Percentiles rank a stretch among this genome's conserved stretches.
phyloP scores from a whole-genome alignment of 1,139 yeast genomes.

The Diutina pseudorugosa region DNA sequence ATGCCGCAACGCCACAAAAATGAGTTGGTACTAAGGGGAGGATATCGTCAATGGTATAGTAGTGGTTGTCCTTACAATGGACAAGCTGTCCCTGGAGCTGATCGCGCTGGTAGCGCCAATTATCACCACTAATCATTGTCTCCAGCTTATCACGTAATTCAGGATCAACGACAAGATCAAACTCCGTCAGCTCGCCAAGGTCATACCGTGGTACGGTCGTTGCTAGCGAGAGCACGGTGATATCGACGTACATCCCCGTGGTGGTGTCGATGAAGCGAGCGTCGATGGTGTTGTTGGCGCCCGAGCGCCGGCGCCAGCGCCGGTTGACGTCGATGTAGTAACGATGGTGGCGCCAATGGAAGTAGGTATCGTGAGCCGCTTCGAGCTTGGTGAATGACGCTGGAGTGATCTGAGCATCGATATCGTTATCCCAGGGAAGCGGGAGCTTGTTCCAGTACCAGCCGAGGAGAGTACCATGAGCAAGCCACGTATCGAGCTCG shows the following conservation, averaged over 20 bases:
- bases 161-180: conserved; percentile 26
- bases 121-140: conserved; percentile 6
- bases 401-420: conserved; percentile 44
- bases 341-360: conserved; percentile 33
- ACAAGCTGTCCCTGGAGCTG: conserved; percentile 15
- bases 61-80: conserved; percentile 46
- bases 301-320: conserved; percentile 22
- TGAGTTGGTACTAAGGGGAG: conserved; percentile 30
- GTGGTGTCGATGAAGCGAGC: conserved; percentile 46
- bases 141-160: background rate
- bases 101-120: conserved; percentile 15
- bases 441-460: conserved; percentile 51
- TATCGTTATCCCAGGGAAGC: conserved; percentile 53
- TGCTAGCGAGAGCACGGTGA: conserved; percentile 35
- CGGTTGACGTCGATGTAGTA: conserved; percentile 44
- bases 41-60: conserved; percentile 29
- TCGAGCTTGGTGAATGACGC: conserved; percentile 7
- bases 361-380: conserved; percentile 31
- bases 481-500: conserved; percentile 41
- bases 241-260: conserved; percentile 48
- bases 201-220: conserved; percentile 4
- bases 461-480: conserved; percentile 48
- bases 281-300: conserved; percentile 40
- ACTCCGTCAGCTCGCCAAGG: conserved; percentile 11
- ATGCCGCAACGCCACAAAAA: conserved; percentile 41